phyloP scores from a whole-genome alignment of 352 stramenopile genomes.

The Pythium oligandrum region DNA sequence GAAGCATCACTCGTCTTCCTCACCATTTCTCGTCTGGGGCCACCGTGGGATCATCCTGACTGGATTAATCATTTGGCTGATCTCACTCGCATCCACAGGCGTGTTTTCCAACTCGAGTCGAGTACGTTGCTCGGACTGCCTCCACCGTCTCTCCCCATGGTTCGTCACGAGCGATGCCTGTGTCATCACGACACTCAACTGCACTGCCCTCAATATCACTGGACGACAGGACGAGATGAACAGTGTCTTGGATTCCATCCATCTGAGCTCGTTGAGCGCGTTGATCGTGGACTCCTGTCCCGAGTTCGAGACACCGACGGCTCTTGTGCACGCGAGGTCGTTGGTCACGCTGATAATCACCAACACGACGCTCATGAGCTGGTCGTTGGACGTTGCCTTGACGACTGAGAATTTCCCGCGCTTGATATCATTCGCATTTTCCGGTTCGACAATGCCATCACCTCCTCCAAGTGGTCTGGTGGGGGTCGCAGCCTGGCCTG shows the following conservation, averaged over 20 bases:
- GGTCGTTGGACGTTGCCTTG: neutral
- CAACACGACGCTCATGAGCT: neutral
- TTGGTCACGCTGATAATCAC: constrained; percentile 3
- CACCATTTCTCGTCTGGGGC: neutral
- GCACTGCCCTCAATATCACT: constrained; percentile 1
- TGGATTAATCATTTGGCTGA: constrained; percentile 1
- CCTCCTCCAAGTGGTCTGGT: no score
- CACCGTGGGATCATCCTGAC: neutral
- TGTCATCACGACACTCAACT: constrained; percentile 5
- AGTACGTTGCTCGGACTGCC: neutral
- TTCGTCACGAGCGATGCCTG: constrained; percentile 3
- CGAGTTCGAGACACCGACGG: constrained; percentile 1
- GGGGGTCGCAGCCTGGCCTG: no score
- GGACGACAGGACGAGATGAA: constrained; percentile 2
- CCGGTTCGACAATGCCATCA: no score
- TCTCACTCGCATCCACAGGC: constrained; percentile 2
- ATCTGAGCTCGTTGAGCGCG: constrained; percentile 1
- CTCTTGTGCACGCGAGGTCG: neutral
- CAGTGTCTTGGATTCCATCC: neutral
- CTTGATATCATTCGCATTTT: no score
- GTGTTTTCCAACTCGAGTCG: neutral
- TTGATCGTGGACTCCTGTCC: constrained; percentile 3
- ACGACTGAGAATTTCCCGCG: neutral
- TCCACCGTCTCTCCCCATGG: constrained; percentile 7
- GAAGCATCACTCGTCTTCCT: neutral